These are phyloP conservation scores for Nicotiana sylvestris DNA, from an alignment of 257 asterid species.

Conservation along the genomic window DNA sequence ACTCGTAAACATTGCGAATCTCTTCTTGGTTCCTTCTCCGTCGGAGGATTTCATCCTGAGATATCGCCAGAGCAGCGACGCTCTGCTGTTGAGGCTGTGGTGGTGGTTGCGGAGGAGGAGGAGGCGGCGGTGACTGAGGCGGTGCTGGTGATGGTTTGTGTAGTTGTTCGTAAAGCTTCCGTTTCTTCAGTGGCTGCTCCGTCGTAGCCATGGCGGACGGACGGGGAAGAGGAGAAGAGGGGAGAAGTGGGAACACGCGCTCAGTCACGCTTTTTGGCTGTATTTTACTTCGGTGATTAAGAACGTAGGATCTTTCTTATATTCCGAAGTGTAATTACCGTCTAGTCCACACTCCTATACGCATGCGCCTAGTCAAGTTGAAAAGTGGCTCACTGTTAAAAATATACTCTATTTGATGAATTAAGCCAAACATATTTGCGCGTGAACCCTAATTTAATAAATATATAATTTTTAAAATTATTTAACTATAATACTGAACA, in stretches of 20 bases:
- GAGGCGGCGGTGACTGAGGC: slow-evolving; percentile 36
- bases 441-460: too few species aligned
- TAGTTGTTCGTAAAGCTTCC: slow-evolving; percentile 36
- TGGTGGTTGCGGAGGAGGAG: slow-evolving; percentile 38
- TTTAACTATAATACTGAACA: too few species aligned
- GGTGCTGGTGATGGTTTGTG: slow-evolving; percentile 43
- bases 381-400: too few species aligned
- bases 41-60: slow-evolving; percentile 62
- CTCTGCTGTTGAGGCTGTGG: slow-evolving; percentile 34
- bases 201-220: slow-evolving; percentile 31
- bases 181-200: slow-evolving; percentile 58
- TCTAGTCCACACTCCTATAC: neutral
- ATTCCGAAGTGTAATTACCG: neutral
- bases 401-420: too few species aligned
- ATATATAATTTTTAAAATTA: too few species aligned
- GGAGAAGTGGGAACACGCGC: slow-evolving; percentile 1
- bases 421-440: too few species aligned
- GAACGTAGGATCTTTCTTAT: neutral
- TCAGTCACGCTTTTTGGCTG: neutral
- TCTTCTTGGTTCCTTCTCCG: slow-evolving; percentile 77
- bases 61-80: slow-evolving; percentile 21
- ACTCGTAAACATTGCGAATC: slow-evolving; percentile 61
- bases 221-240: neutral
- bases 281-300: neutral
- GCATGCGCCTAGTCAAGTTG: neutral